phyloP scores from a whole-genome alignment of 257 asterid species.

The Solanum tacnaense region DNA sequence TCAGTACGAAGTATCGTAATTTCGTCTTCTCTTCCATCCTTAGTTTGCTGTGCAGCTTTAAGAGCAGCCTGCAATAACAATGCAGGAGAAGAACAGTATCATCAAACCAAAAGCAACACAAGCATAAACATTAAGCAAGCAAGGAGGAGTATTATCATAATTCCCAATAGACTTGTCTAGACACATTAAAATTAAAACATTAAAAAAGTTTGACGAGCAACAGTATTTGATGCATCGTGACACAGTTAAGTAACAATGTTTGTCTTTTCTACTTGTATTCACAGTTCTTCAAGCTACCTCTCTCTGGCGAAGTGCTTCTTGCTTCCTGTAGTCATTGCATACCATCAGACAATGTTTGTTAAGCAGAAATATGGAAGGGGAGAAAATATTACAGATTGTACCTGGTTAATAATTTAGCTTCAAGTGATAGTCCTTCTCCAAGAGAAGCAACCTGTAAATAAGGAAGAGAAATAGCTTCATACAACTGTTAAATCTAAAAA shows the following conservation, averaged over 20 bases:
- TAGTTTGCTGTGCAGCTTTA: conserved; percentile 69
- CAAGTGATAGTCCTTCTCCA: conserved; percentile 96
- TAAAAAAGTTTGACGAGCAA: background rate
- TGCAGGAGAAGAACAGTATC: background rate
- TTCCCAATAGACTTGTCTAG: background rate
- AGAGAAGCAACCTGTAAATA: conserved; percentile 75
- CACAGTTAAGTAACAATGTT: background rate
- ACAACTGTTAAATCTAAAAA: background rate
- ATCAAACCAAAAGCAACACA: background rate
- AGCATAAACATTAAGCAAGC: background rate
- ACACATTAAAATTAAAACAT: background rate
- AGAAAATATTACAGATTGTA: conserved; percentile 12
- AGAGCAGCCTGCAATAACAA: conserved; percentile 67
- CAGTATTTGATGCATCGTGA: background rate
- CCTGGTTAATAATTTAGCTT: conserved; percentile 91
- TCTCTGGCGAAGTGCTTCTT: conserved; percentile 92
- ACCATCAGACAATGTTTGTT: conserved; percentile 25
- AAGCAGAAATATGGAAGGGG: conserved; percentile 8
- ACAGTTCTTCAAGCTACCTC: conserved; percentile 43
- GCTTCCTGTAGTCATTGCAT: conserved; percentile 63
- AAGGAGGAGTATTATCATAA: background rate
- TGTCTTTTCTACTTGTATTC: background rate
- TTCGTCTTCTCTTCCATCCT: conserved; percentile 81
- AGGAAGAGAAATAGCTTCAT: background rate
- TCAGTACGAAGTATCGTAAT: conserved; percentile 61